A percentile compares a stretch with the other conserved stretches of the same genome.
Evolutionary conservation across 2,329 filamentous ascomycete genomes (phyloP).

Genomic region (Byssoonygena ceratinophila): DNA sequence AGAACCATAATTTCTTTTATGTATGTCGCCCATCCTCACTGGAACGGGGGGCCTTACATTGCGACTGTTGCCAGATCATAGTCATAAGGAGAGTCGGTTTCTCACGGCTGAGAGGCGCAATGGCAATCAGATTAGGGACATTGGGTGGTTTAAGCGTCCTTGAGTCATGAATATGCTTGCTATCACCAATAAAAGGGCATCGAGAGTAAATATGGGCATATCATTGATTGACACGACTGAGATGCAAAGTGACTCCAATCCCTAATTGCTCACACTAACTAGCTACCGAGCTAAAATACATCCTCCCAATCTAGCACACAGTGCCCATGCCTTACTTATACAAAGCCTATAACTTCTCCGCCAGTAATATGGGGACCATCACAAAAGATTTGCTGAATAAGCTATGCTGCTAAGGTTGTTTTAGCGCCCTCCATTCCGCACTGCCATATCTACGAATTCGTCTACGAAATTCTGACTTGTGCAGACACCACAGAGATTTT

Average conservation of each 20-base stretch:
- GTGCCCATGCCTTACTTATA: background rate
- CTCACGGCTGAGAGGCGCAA: background rate
- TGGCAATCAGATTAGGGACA: background rate
- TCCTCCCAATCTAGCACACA: background rate
- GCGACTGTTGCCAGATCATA: conserved; percentile 4
- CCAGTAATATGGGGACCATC: background rate
- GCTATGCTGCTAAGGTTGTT: background rate
- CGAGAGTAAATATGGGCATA: background rate
- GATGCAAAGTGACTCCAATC: background rate
- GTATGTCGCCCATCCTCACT: background rate
- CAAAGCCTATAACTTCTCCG: background rate
- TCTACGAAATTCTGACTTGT: too few species aligned
- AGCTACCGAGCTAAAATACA: background rate
- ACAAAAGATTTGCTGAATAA: background rate
- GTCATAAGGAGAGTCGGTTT: background rate
- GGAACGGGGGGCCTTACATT: background rate
- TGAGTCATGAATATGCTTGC: background rate
- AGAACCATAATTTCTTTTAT: background rate
- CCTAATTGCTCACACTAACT: background rate
- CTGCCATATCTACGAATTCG: too few species aligned
- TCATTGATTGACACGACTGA: background rate
- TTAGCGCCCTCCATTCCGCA: background rate
- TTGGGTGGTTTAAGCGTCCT: background rate
- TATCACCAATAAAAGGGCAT: background rate
- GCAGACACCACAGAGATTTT: too few species aligned